Evolutionary conservation across 148 eudicot species (phyloP).

Genomic region (Rhododendron griersonianum): DNA sequence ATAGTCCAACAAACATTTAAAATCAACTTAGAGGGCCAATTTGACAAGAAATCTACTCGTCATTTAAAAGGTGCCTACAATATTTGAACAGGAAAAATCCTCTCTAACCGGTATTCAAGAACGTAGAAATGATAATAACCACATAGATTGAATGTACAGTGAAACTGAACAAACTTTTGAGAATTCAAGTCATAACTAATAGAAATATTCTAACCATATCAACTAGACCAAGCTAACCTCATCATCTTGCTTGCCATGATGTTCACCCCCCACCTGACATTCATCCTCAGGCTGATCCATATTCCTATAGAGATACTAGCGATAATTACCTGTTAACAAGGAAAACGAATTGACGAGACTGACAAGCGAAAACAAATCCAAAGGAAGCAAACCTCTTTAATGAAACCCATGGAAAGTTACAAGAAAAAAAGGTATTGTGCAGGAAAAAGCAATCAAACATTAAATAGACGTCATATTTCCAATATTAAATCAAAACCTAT

Average conservation of each 20-base stretch:
- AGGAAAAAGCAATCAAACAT: neutral
- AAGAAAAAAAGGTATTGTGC: neutral
- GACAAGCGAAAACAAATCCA: neutral
- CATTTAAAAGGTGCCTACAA: neutral
- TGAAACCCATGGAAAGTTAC: neutral
- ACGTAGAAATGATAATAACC: neutral
- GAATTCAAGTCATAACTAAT: neutral
- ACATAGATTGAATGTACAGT: neutral
- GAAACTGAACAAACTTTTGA: neutral
- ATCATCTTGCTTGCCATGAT: conserved; percentile 53
- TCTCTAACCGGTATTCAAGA: neutral
- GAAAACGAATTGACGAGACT: neutral
- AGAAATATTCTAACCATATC: neutral
- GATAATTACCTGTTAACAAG: neutral
- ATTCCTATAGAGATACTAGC: neutral
- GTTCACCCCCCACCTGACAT: conserved; percentile 47
- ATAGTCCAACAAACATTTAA: neutral
- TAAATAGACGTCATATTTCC: neutral
- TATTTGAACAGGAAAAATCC: neutral
- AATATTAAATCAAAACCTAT: neutral
- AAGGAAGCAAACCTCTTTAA: neutral
- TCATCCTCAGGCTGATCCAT: conserved; percentile 62
- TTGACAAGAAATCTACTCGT: neutral
- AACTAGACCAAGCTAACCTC: conserved; percentile 38
- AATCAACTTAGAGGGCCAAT: neutral